A percentile compares a stretch with the other conserved stretches of the same genome.
Conservation (phyloP, 1,139 yeast species). For the Candida sojae region DNA sequence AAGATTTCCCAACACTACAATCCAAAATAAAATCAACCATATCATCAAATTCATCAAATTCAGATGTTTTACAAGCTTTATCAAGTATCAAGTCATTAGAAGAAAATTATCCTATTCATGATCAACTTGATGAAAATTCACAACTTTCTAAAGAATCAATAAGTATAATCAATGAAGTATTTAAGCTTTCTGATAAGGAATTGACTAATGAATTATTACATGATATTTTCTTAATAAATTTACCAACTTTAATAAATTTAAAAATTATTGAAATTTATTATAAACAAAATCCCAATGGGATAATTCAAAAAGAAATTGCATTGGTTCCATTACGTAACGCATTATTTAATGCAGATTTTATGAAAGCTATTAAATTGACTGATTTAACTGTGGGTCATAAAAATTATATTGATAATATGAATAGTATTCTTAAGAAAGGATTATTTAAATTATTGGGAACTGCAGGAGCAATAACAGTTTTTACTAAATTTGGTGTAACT, state of each 20-base stretch:
- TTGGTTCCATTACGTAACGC: conserved; percentile 64
- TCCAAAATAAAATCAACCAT: conserved; percentile 9
- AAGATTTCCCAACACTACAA: conserved; percentile 13
- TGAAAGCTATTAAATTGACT: conserved; percentile 56
- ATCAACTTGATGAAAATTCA: conserved; percentile 15
- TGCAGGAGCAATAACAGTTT: conserved; percentile 35
- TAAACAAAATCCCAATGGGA: conserved; percentile 29
- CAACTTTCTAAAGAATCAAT: conserved; percentile 20
- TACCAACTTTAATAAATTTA: conserved; percentile 33
- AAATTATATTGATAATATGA: conserved; percentile 42
- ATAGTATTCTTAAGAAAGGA: conserved; percentile 30
- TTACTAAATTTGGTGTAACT: conserved; percentile 42
- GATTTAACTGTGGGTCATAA: conserved; percentile 64
- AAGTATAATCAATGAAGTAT: conserved; percentile 17
- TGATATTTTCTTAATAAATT: conserved; percentile 32
- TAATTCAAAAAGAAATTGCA: conserved; percentile 48
- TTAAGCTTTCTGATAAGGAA: conserved; percentile 18
- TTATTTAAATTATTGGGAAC: conserved; percentile 30
- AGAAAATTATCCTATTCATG: conserved; percentile 14
- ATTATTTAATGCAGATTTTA: conserved; percentile 60
- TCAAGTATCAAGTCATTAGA: conserved; percentile 24
- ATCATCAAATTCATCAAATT: conserved; percentile 7
- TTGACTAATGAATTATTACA: conserved; percentile 28
- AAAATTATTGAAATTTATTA: conserved; percentile 38
- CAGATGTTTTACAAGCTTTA: conserved; percentile 18